Evolutionary conservation across 2,329 filamentous ascomycete genomes (phyloP).

Genomic region (Colletotrichum sp.): DNA sequence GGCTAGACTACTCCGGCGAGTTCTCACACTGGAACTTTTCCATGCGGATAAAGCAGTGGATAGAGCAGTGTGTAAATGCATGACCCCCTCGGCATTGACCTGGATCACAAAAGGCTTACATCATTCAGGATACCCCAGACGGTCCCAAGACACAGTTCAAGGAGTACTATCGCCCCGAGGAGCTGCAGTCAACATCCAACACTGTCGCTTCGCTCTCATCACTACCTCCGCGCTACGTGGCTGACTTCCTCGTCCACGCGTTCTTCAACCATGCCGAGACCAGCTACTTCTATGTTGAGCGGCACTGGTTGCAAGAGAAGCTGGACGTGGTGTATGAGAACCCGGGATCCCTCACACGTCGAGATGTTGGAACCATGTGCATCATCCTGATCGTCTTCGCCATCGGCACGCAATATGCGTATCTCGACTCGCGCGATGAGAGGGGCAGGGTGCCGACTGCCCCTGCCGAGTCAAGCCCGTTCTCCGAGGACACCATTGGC

Average conservation of each 20-base stretch:
- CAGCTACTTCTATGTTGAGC: constrained; percentile 54
- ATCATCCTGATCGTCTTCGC: constrained; percentile 52
- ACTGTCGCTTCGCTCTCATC: constrained; percentile 42
- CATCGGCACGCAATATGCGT: constrained; percentile 56
- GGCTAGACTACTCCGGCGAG: constrained; percentile 53
- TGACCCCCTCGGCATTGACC: neutral
- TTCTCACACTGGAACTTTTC: constrained; percentile 61
- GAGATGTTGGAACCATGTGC: constrained; percentile 47
- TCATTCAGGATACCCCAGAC: constrained; percentile 5
- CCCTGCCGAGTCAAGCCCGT: constrained; percentile 24
- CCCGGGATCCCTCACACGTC: constrained; percentile 38
- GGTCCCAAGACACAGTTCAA: constrained; percentile 31
- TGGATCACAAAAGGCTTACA: neutral
- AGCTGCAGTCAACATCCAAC: constrained; percentile 45
- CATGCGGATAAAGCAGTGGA: constrained; percentile 54
- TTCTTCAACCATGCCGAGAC: constrained; percentile 54
- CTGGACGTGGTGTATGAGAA: constrained; percentile 46
- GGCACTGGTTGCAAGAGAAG: constrained; percentile 44
- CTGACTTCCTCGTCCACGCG: constrained; percentile 48
- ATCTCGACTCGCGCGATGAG: constrained; percentile 40
- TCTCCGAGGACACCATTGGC: constrained; percentile 58
- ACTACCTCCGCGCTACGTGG: constrained; percentile 50
- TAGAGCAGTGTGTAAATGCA: constrained; percentile 45
- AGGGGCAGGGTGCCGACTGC: constrained; percentile 10
- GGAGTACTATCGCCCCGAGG: constrained; percentile 50